A percentile compares a stretch with the other conserved stretches of the same genome.
These are phyloP conservation scores for Verticillium alfalfae DNA, from an alignment of 2,329 filamentous ascomycete species.

Conservation along the genomic window DNA sequence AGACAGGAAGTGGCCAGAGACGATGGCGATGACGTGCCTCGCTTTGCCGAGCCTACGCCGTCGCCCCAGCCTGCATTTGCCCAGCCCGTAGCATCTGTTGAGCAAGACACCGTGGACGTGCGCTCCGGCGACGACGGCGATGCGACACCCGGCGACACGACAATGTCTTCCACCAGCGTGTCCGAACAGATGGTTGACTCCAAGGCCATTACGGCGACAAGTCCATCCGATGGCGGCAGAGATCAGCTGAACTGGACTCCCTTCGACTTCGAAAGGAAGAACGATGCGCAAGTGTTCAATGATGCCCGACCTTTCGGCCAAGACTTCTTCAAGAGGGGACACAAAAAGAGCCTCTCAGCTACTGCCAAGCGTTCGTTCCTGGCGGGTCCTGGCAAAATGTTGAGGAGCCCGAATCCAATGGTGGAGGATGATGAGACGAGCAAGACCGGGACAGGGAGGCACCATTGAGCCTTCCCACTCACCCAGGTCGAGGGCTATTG, in stretches of 20 bases:
- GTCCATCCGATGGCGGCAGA: conserved; percentile 47
- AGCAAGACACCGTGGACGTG: conserved; percentile 2
- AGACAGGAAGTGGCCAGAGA: conserved; percentile 55
- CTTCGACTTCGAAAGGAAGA: conserved; percentile 51
- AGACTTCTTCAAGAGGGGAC: conserved; percentile 33
- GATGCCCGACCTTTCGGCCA: conserved; percentile 45
- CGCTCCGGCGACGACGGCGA: conserved; percentile 32
- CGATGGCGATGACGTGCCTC: conserved; percentile 67
- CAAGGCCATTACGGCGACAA: conserved; percentile 40
- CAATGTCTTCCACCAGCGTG: conserved; percentile 46
- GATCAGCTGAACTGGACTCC: conserved; percentile 50
- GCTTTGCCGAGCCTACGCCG: conserved; percentile 57
- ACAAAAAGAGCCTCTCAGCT: conserved; percentile 60
- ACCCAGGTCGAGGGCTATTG: background rate
- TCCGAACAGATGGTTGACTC: conserved; percentile 47
- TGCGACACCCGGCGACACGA: conserved; percentile 37
- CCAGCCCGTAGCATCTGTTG: conserved; percentile 4
- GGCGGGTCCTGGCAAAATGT: conserved; percentile 17
- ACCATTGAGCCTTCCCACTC: conserved; percentile 7
- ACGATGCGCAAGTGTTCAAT: conserved; percentile 45
- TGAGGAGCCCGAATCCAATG: conserved; percentile 8
- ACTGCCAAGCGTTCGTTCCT: conserved; percentile 64
- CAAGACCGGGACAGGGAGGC: conserved; percentile 11
- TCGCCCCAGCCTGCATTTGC: conserved; percentile 17
- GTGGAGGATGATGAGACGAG: conserved; percentile 14